A percentile compares a stretch with the other conserved stretches of the same genome.
These are phyloP conservation scores for Clavispora vitiphila DNA, from an alignment of 805 yeast genomes.

Conservation along the genomic window DNA sequence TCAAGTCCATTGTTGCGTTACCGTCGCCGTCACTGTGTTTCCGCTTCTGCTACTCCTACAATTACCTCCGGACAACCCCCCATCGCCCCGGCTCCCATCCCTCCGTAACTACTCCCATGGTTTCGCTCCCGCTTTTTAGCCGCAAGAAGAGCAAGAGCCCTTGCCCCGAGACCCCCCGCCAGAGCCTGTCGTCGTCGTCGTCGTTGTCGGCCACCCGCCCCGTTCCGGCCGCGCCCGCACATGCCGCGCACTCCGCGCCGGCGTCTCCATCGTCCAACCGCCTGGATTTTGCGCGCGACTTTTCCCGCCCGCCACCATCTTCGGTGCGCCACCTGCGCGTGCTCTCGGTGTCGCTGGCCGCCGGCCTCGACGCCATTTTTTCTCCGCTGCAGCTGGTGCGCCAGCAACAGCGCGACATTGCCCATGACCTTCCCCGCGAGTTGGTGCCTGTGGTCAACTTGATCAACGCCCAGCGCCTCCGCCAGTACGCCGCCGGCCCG, in stretches of 20 bases:
- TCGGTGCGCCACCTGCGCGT: conserved; percentile 15
- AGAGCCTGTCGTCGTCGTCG: too few relatives aligned
- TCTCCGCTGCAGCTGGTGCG: conserved; percentile 15
- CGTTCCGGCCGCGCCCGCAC: neutral
- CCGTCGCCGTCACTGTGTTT: neutral
- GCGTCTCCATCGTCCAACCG: conserved; percentile 10
- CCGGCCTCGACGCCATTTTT: conserved; percentile 9
- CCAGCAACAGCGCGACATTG: conserved; percentile 13
- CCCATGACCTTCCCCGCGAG: conserved; percentile 49
- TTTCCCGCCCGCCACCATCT: conserved; percentile 12
- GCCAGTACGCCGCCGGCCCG: conserved; percentile 57
- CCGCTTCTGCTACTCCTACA: neutral
- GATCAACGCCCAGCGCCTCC: conserved; percentile 61
- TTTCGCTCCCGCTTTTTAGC: conserved; percentile 6
- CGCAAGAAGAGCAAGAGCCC: conserved; percentile 1
- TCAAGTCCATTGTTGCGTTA: too few relatives aligned
- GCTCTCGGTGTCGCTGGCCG: conserved; percentile 6
- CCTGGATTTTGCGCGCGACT: conserved; percentile 7
- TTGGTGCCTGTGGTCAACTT: conserved; percentile 68
- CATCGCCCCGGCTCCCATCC: too few relatives aligned
- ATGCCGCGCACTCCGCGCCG: conserved; percentile 4
- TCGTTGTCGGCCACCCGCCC: too few relatives aligned
- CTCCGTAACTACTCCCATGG: conserved; percentile 2
- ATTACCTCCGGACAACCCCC: neutral
- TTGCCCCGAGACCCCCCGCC: neutral